Evolutionary conservation across 441 rosid species (phyloP).

Genomic region (Syzygium malaccense): DNA sequence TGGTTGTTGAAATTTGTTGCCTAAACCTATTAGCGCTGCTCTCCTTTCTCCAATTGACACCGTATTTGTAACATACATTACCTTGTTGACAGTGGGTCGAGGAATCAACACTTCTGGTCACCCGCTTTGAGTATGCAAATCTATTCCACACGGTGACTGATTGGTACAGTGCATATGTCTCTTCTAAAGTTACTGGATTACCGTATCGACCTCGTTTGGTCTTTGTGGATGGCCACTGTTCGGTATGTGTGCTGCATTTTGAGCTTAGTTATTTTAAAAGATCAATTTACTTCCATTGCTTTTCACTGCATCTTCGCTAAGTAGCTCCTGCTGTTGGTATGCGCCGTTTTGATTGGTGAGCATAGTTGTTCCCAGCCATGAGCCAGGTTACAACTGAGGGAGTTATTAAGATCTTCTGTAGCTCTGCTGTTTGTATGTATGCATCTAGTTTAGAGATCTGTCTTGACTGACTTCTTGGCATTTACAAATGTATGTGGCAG

Average conservation of each 20-base stretch:
- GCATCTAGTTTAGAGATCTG: not conserved
- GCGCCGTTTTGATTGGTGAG: not conserved
- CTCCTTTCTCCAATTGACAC: not conserved
- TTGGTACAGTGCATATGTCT: conserved; percentile 89
- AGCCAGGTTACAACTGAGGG: not conserved
- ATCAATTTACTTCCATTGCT: not conserved
- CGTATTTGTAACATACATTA: conserved; percentile 8
- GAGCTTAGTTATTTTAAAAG: not conserved
- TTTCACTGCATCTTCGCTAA: not conserved
- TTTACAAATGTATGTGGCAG: conserved; percentile 26
- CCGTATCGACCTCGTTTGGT: conserved; percentile 79
- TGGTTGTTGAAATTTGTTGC: not conserved
- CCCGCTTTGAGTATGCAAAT: conserved; percentile 86
- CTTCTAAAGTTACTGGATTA: conserved; percentile 81
- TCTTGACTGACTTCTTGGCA: not conserved
- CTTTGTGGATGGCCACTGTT: conserved; percentile 89
- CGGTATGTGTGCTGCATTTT: conserved; percentile 22
- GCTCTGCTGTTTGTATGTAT: not conserved
- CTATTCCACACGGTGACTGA: conserved; percentile 87
- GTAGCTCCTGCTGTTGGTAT: not conserved
- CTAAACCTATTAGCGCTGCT: not conserved
- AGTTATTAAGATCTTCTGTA: not conserved
- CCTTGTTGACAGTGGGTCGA: conserved; percentile 72
- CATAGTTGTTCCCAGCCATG: not conserved
- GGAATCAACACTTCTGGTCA: conserved; percentile 74